Conservation (phyloP, 352 stramenopile species). For the Chrysophaeum taylorii region DNA sequence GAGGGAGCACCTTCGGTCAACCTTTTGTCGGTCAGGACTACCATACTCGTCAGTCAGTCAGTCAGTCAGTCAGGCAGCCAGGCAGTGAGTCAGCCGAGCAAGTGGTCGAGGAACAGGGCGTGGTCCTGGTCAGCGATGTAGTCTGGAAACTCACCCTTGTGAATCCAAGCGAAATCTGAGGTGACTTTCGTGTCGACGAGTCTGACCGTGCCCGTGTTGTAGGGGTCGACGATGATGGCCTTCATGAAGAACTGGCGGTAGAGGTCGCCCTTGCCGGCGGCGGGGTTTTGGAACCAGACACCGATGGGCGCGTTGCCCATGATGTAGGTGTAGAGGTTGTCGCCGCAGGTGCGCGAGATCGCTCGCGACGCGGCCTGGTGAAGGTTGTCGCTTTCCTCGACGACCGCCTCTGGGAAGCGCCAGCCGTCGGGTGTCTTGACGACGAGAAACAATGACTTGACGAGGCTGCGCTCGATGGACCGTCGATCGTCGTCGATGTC, state of each 20-base stretch:
- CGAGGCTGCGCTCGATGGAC: not conserved
- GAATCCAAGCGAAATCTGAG: not conserved
- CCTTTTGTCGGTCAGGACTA: not conserved
- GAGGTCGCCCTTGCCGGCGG: not conserved
- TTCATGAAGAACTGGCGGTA: not conserved
- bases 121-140: not conserved
- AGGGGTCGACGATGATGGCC: conserved; percentile 8
- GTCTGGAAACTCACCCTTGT: not conserved
- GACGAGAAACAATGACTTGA: not conserved
- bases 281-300: not conserved
- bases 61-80: not conserved
- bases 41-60: not conserved
- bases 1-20: not conserved
- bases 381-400: not conserved
- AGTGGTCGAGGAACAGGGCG: not conserved
- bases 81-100: not conserved
- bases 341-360: not conserved
- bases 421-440: not conserved
- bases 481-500: not conserved
- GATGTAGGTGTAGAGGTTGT: not conserved
- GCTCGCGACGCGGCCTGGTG: not conserved
- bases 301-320: not conserved
- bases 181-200: not conserved
- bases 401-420: not conserved
- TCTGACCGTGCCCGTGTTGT: not conserved